phyloP scores from a whole-genome alignment of 2,329 filamentous ascomycete species.

The Diplodia corticola region DNA sequence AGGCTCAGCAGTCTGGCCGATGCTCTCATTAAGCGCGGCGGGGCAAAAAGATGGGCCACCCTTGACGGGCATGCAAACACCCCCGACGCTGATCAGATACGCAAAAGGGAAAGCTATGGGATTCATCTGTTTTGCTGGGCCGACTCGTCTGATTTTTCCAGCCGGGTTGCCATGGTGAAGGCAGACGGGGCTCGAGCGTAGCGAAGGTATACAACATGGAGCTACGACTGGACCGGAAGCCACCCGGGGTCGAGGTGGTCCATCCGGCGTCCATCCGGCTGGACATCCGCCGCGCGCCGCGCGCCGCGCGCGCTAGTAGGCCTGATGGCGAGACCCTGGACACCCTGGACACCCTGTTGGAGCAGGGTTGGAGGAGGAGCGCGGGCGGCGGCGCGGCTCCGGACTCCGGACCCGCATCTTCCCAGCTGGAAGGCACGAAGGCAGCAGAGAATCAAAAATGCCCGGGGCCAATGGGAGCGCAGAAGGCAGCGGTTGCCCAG shows the following conservation, averaged over 20 bases:
- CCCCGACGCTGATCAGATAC: background rate
- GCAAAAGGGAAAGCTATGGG: background rate
- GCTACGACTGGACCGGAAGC: background rate
- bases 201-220: background rate
- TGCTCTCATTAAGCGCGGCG: background rate
- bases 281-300: constrained; percentile 4
- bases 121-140: background rate
- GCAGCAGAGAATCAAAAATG: background rate
- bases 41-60: background rate
- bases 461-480: background rate
- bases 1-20: too few species aligned
- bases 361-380: too few species aligned
- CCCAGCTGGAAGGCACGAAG: background rate
- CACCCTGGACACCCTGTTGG: background rate
- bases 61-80: background rate
- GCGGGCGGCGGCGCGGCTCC: too few species aligned
- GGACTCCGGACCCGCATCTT: background rate
- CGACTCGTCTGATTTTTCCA: background rate
- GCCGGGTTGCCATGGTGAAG: background rate
- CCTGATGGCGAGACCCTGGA: background rate
- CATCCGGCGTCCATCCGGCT: background rate
- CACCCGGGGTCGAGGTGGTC: background rate
- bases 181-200: background rate
- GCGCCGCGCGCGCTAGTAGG: too few species aligned
- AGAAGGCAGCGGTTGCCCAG: background rate